Conservation (phyloP, 164 flowering plant genomes). For the Magnolia sinica region DNA sequence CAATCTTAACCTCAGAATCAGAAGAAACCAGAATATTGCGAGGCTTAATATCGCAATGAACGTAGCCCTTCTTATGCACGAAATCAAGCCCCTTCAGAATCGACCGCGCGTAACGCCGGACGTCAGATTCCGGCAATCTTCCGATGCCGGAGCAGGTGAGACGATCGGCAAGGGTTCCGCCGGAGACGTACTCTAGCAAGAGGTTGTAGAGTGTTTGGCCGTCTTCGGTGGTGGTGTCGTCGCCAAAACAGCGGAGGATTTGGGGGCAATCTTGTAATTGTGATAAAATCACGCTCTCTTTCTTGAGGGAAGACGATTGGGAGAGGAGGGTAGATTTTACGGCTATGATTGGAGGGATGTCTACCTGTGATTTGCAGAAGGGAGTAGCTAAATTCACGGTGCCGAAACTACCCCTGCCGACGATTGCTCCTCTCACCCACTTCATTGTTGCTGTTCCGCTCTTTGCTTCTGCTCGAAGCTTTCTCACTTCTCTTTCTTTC, state of each 20-base stretch:
- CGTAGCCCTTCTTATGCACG: constrained; percentile 55
- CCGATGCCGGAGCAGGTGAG: constrained; percentile 27
- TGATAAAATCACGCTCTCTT: constrained; percentile 39
- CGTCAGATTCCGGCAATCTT: constrained; percentile 36
- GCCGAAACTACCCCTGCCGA: constrained; percentile 61
- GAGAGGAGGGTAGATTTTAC: constrained; percentile 43
- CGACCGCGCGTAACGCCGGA: constrained; percentile 35
- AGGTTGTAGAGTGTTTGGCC: constrained; percentile 47
- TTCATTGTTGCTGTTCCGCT: constrained; percentile 31
- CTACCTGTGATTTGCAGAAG: neutral
- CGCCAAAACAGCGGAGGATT: constrained; percentile 47
- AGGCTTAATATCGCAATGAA: constrained; percentile 76
- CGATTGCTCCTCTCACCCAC: constrained; percentile 54
- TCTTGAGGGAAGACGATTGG: constrained; percentile 28
- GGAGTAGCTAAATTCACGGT: constrained; percentile 41
- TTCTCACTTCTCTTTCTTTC: neutral
- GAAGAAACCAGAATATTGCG: constrained; percentile 46
- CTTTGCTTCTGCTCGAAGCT: neutral
- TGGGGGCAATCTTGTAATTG: constrained; percentile 31
- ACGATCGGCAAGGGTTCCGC: constrained; percentile 47
- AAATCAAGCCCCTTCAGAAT: constrained; percentile 40
- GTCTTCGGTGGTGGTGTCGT: constrained; percentile 29
- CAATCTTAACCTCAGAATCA: constrained; percentile 42
- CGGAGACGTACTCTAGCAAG: constrained; percentile 53
- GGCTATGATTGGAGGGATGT: constrained; percentile 33